Percentiles rank a stretch among this genome's conserved stretches.
These are phyloP conservation scores for Coccomyxa sp. DNA, from an alignment of 139 green algal species.

Conservation along the genomic window DNA sequence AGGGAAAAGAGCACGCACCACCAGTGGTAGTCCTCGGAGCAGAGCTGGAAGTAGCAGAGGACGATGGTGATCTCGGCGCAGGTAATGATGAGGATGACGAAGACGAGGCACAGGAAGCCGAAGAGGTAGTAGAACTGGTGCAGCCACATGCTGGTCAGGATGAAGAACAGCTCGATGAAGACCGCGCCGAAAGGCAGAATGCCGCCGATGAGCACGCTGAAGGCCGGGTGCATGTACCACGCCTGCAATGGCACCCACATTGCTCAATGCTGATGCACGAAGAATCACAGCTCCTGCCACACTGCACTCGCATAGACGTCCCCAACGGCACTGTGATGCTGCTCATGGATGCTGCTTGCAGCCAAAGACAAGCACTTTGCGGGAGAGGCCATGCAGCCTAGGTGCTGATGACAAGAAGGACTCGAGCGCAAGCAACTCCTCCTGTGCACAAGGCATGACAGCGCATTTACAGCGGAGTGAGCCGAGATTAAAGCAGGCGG, in stretches of 20 bases:
- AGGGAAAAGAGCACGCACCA: no score
- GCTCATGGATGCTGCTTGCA: no score
- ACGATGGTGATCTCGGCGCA: conserved; percentile 99
- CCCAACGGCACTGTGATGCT: no score
- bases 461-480: no score
- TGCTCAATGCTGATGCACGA: background rate
- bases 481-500: no score
- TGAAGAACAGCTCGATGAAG: conserved; percentile 99
- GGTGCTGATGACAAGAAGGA: no score
- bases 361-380: no score
- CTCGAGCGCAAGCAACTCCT: no score
- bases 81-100: conserved; percentile 94
- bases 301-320: no score
- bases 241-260: background rate
- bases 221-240: conserved; percentile 44
- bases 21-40: conserved; percentile 92
- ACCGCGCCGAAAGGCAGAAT: conserved; percentile 98
- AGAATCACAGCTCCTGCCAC: no score
- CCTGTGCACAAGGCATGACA: no score
- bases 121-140: conserved; percentile 97
- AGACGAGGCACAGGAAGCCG: conserved; percentile 96
- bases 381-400: no score
- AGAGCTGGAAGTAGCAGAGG: conserved; percentile 97
- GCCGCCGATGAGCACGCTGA: conserved; percentile 90
- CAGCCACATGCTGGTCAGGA: conserved; percentile 98